Evolutionary conservation across 805 yeast species (phyloP).

Genomic region (Saccharomyces kudriavzevii): DNA sequence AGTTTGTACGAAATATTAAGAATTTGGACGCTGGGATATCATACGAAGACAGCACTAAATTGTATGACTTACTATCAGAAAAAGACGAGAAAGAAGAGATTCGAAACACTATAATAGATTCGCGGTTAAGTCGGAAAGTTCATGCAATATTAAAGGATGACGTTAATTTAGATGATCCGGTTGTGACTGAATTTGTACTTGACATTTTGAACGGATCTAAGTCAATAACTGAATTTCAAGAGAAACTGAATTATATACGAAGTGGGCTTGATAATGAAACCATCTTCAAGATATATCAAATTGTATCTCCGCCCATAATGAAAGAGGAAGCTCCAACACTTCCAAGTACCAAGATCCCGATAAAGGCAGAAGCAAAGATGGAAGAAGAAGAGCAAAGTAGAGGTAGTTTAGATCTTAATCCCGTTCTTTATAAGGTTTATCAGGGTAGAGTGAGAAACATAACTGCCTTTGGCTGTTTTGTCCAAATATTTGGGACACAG

Average conservation of each 20-base stretch:
- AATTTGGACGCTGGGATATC: constrained; percentile 38
- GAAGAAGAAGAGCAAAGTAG: constrained; percentile 1
- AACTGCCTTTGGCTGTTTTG: constrained; percentile 72
- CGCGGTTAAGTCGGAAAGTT: neutral
- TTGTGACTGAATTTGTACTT: constrained; percentile 20
- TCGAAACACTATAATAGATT: constrained; percentile 2
- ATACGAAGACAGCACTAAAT: constrained; percentile 7
- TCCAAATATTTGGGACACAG: constrained; percentile 39
- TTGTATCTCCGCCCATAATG: neutral
- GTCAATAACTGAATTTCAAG: constrained; percentile 6
- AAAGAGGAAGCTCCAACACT: neutral
- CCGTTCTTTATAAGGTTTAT: constrained; percentile 42
- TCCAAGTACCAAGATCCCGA: constrained; percentile 4
- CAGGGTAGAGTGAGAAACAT: constrained; percentile 54
- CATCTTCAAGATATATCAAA: constrained; percentile 7
- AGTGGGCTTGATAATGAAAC: constrained; percentile 15
- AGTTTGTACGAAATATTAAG: constrained; percentile 33
- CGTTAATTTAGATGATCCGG: constrained; percentile 13
- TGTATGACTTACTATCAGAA: constrained; percentile 7
- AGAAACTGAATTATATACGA: constrained; percentile 16
- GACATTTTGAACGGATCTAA: constrained; percentile 11
- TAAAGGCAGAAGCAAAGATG: constrained; percentile 10
- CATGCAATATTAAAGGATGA: constrained; percentile 7
- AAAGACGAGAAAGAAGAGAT: neutral
- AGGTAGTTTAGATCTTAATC: constrained; percentile 22